Evolutionary conservation across 176 grass and related monocot species (phyloP), one percentile per base, ranked within the genome.

Genomic region (Puya raimondii): DNA sequence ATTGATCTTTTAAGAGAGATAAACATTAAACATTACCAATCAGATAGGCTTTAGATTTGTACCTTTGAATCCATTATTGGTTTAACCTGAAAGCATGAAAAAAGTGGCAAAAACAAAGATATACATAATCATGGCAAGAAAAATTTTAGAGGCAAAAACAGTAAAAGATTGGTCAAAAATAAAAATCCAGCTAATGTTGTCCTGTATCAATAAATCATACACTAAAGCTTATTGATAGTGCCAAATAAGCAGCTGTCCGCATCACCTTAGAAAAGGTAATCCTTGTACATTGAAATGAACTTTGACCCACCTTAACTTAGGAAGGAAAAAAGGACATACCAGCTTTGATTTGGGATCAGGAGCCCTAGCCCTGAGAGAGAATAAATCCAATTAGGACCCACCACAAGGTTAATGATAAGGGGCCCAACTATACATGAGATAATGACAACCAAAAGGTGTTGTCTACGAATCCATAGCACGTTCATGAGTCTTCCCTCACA

Each of bases 401-500:
- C 13, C 3, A 17, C 52, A 22, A 20, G 56, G 73, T 49, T 50
- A 66, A 53, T 53, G 49, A 53, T 66, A 42, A 42, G 33, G 63
- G 14, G 63, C 11, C 9, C 59, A 66, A 66, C 48, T 66, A 29
- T 75, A 22, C 17, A 64, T 21, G 22, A 66, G 63, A 75, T 54
- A 49, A 23, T 66, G 73, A 52, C 73, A 66, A 75, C 63, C 57
- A 63, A 12, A 74, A 74, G 18, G 12, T 27, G 47, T 48, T 51
- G 59, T 64, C 57, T 51, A 26, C 51, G n/a, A 27, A 56, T 50
- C 57, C 63, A 49, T 23, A 75, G 71, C 54, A 73, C 29, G 54
- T 73, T 73, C 42, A 73, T 64, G 42, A 42, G 9, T 48, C n/a
- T 63, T 61, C 47, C 63, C 49, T 66, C 63, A 75, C 73, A 75